A percentile compares a stretch with the other conserved stretches of the same genome.
Evolutionary conservation across 2,329 filamentous ascomycete species (phyloP).

Genomic region (Juglanconis oblonga): DNA sequence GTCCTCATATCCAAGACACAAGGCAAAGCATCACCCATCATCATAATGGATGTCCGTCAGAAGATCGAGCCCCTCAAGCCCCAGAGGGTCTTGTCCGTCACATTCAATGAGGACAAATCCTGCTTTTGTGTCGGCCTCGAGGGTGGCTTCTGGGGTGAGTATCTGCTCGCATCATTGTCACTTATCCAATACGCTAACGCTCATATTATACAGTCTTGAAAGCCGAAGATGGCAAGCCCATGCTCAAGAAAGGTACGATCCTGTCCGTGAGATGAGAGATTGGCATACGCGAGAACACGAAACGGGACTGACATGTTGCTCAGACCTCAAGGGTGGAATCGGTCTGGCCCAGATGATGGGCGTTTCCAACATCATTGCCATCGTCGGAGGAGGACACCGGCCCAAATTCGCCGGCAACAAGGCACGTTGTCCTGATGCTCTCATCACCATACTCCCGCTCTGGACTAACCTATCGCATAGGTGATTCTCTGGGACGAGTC

Average conservation of each 20-base stretch:
- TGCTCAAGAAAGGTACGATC: constrained; percentile 39
- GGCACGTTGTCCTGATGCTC: constrained; percentile 37
- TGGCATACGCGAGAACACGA: neutral
- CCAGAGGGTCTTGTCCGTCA: constrained; percentile 74
- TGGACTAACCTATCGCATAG: constrained; percentile 31
- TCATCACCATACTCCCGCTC: neutral
- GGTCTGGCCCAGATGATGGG: constrained; percentile 84
- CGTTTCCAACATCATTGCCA: constrained; percentile 79
- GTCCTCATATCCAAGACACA: neutral
- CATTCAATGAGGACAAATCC: constrained; percentile 81
- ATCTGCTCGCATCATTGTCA: neutral
- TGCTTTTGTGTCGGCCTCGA: constrained; percentile 87
- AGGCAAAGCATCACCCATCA: neutral
- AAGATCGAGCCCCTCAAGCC: constrained; percentile 75
- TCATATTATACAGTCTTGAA: constrained; percentile 60
- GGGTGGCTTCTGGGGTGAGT: constrained; percentile 77
- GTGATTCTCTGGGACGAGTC: constrained; percentile 90
- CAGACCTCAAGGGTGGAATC: constrained; percentile 78
- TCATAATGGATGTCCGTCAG: constrained; percentile 81
- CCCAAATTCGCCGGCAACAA: constrained; percentile 88
- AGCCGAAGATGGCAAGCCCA: constrained; percentile 68
- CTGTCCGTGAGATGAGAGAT: neutral
- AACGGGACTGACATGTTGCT: neutral
- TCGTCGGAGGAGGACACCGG: constrained; percentile 82
- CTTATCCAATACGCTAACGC: constrained; percentile 10